These are phyloP conservation scores for Colletotrichum siamense DNA, from an alignment of 2,329 filamentous ascomycete genomes.

Conservation along the genomic window DNA sequence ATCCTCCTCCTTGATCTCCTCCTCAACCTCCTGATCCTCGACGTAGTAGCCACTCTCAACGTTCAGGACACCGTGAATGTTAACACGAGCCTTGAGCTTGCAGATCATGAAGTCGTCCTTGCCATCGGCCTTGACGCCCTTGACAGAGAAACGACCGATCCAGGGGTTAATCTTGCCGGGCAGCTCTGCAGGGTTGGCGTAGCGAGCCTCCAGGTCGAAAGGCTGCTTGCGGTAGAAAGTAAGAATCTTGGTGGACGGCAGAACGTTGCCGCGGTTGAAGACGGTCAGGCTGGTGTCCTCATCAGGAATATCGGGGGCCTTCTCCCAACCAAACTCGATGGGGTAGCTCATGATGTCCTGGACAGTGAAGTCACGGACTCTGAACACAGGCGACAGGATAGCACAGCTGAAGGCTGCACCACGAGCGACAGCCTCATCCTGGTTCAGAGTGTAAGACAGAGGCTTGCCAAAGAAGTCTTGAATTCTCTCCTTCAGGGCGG, in stretches of 20 bases:
- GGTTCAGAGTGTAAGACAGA: constrained; percentile 96
- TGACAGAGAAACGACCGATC: constrained; percentile 98
- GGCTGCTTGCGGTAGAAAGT: constrained; percentile 99
- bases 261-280: constrained; percentile 95
- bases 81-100: constrained; percentile 97
- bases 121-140: constrained; percentile 91
- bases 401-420: constrained; percentile 98
- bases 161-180: constrained; percentile 92
- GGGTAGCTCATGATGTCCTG: constrained; percentile 98
- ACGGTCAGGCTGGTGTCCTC: constrained; percentile 97
- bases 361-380: constrained; percentile 95
- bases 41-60: constrained; percentile 98
- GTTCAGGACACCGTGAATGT: constrained; percentile 95
- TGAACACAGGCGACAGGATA: constrained; percentile 96
- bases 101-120: constrained; percentile 99
- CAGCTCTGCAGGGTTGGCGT: constrained; percentile 83
- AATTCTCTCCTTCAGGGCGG: constrained; percentile 88
- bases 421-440: constrained; percentile 94
- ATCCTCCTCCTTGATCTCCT: constrained; percentile 76
- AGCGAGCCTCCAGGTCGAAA: constrained; percentile 95
- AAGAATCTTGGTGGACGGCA: constrained; percentile 98
- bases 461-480: constrained; percentile 90
- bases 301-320: constrained; percentile 96
- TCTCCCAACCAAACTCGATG: constrained; percentile 99
- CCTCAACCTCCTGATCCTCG: constrained; percentile 96